Evolutionary conservation across 352 stramenopile genomes (phyloP).

Genomic region (Pythium sp.): DNA sequence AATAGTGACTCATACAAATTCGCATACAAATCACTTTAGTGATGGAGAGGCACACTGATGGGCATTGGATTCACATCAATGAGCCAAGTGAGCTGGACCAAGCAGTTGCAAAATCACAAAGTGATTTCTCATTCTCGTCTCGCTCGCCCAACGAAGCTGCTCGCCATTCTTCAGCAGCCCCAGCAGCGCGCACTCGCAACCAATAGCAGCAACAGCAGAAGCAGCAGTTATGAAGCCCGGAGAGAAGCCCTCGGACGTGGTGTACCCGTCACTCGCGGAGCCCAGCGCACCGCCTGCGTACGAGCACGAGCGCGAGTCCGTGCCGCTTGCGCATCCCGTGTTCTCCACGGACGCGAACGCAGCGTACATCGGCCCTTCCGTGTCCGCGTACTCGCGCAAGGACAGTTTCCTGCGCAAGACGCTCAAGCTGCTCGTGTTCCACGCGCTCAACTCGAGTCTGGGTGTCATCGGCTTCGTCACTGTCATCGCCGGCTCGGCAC

Average conservation of each 20-base stretch:
- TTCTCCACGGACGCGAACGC: not conserved
- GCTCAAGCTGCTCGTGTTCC: conserved; percentile 57
- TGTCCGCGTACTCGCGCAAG: not conserved
- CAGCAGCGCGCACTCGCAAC: not conserved
- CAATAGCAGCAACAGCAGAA: not conserved
- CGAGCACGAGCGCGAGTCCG: conserved; percentile 14
- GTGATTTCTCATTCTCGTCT: not conserved
- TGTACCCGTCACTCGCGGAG: conserved; percentile 30
- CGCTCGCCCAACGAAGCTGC: not conserved
- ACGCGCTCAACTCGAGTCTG: conserved; percentile 54
- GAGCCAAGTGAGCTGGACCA: not conserved
- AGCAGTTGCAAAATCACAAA: not conserved
- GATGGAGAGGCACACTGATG: not conserved
- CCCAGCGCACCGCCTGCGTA: conserved; percentile 25
- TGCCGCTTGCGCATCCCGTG: conserved; percentile 26
- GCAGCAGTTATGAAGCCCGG: conserved; percentile 10
- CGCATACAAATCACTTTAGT: not conserved
- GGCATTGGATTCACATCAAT: not conserved
- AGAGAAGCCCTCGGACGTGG: conserved; percentile 19
- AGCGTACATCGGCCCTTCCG: conserved; percentile 23
- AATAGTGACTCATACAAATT: not conserved
- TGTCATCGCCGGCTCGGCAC: conserved; percentile 30
- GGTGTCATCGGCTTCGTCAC: conserved; percentile 40
- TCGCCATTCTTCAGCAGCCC: not conserved
- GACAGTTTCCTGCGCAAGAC: conserved; percentile 33